These are phyloP conservation scores for Spathaspora arborariae DNA, from an alignment of 805 yeast species.

Conservation along the genomic window DNA sequence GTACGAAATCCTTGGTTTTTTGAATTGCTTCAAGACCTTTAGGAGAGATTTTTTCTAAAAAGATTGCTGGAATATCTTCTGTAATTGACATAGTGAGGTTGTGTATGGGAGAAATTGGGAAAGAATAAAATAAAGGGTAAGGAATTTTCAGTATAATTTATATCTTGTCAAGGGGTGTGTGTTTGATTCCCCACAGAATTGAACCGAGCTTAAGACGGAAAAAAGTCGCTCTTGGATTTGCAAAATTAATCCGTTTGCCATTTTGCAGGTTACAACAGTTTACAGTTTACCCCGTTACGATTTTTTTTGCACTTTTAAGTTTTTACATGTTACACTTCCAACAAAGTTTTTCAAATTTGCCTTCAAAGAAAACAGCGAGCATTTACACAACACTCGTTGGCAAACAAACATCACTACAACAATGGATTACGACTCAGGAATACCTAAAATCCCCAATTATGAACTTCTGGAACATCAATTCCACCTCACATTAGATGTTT, in stretches of 20 bases:
- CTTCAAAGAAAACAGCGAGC: background rate
- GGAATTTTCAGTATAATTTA: background rate
- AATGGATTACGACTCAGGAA: slow-evolving; percentile 43
- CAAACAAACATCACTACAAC: background rate
- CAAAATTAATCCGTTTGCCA: background rate
- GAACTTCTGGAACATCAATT: slow-evolving; percentile 78
- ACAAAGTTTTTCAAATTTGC: background rate
- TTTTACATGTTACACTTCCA: background rate
- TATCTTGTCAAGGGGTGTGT: background rate
- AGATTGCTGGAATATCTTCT: slow-evolving; percentile 40
- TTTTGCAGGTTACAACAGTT: background rate
- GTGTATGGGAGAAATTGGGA: background rate
- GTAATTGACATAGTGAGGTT: slow-evolving; percentile 10
- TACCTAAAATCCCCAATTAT: slow-evolving; percentile 73
- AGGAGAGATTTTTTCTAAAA: slow-evolving; percentile 32
- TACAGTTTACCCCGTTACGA: background rate
- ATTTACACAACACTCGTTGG: background rate
- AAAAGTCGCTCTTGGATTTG: background rate
- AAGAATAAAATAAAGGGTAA: background rate
- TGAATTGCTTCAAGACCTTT: slow-evolving; percentile 36
- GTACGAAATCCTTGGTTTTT: slow-evolving; percentile 47
- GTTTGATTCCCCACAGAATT: slow-evolving; percentile 1
- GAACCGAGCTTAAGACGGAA: background rate
- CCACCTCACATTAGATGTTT: slow-evolving; percentile 41
- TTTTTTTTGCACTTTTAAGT: background rate